Evolutionary conservation across 345 rosid genomes (phyloP), one percentile per base, ranked within the genome.

Genomic region (Nasturtium officinale): DNA sequence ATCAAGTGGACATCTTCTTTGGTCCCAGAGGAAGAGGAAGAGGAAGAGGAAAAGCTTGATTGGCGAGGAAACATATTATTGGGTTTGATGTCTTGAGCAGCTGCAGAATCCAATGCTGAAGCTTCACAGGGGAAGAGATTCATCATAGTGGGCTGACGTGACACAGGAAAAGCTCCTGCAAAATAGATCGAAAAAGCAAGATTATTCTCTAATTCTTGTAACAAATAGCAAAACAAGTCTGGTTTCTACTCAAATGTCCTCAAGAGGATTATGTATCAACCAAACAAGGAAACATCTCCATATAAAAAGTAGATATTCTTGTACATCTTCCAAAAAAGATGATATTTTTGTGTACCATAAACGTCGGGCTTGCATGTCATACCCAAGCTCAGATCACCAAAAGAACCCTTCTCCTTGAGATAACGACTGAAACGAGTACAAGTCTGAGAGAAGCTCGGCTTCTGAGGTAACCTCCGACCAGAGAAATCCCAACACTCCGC

Each of bases 361-460:
- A 73, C 58, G 37, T 84, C 87, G 4, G 56, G 65, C 69, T 67
- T 74, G 85, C 87, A 80, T 26, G 92, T 74, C 83, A 85, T 84
- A 8, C 84, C 96, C 9, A 90, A 88, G 57, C 69, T 67, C 21
- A 90, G 92, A 81, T 85, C 96, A 78, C 90, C 91, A 35, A 87
- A 82, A 54, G 82, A 75, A 45, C 93, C 87, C 20, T 76, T 85
- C 85, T 85, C 92, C 76, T 88, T 90, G 65, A 94, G 57, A 80
- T 85, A 90, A 77, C 85, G 97, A 77, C 95, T 87, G 76, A 94
- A 79, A 76, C 85, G 63, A 59, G 74, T 85, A 81, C 94, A 93
- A 2, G 80, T 90, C 70, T 81, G 88, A 0, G 86, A 80, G 74
- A 90, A 89, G 69, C 89, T 87, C 5, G 84, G 66, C 66, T 80